phyloP scores from a whole-genome alignment of 768 basidiomycete genomes.

The Fomitopsis pulvina region DNA sequence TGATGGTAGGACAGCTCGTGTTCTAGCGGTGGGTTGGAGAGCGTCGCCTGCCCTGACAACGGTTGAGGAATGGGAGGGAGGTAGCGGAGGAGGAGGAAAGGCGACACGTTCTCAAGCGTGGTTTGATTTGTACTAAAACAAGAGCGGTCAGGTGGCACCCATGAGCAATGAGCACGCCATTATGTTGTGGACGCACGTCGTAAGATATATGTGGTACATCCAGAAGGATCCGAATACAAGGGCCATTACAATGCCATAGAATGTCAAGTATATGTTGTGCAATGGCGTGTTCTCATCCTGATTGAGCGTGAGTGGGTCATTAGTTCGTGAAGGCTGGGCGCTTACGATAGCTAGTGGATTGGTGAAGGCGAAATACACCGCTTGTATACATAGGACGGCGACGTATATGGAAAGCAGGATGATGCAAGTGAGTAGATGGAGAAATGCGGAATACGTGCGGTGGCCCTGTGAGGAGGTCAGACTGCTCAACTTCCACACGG shows the following conservation, averaged over 20 bases:
- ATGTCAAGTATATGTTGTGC: conserved; percentile 62
- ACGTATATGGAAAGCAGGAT: conserved; percentile 61
- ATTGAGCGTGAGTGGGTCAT: background rate
- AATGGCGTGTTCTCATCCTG: conserved; percentile 63
- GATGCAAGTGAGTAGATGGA: conserved; percentile 66
- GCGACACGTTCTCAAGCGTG: conserved; percentile 72
- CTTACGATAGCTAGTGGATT: conserved; percentile 57
- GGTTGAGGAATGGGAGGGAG: conserved; percentile 51
- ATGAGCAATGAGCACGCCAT: background rate
- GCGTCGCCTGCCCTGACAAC: conserved; percentile 24
- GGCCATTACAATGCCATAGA: conserved; percentile 50
- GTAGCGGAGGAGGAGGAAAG: conserved; percentile 66
- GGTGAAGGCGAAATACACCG: conserved; percentile 59
- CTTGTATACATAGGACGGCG: conserved; percentile 42
- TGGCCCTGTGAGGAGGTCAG: conserved; percentile 49
- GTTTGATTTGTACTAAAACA: conserved; percentile 71
- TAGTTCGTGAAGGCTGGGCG: background rate
- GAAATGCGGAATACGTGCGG: conserved; percentile 77
- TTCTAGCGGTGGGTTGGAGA: conserved; percentile 68
- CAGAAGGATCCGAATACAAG: conserved; percentile 73
- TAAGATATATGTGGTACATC: conserved; percentile 70
- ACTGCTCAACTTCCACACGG: background rate
- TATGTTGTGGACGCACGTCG: conserved; percentile 43
- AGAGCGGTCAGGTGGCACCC: background rate
- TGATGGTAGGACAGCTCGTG: conserved; percentile 63